These are phyloP conservation scores for Blastocystis sp. DNA, from an alignment of 352 stramenopile species.

Conservation along the genomic window DNA sequence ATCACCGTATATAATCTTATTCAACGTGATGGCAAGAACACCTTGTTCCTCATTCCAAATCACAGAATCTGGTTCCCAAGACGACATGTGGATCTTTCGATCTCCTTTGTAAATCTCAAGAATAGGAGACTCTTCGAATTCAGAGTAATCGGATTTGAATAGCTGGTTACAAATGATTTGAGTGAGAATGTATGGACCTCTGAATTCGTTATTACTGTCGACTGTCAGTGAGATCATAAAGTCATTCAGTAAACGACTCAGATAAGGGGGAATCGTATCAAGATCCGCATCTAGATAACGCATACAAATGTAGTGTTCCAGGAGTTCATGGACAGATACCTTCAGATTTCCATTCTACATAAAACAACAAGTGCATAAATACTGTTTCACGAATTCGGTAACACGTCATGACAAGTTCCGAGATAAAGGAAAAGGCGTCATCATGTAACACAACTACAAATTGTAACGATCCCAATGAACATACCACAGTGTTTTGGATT, in stretches of 20 bases:
- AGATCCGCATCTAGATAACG: conserved; percentile 20
- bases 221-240: conserved; percentile 36
- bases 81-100: background rate
- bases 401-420: conserved; percentile 48
- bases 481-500: conserved; percentile 61
- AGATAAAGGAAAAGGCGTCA: conserved; percentile 29
- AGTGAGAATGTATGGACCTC: conserved; percentile 36
- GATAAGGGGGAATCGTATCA: conserved; percentile 14
- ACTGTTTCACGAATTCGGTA: conserved; percentile 30
- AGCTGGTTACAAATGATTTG: conserved; percentile 55
- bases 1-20: conserved; percentile 26
- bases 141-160: conserved; percentile 8
- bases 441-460: conserved; percentile 44
- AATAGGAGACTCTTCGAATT: conserved; percentile 12
- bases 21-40: background rate
- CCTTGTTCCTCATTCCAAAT: conserved; percentile 57
- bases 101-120: conserved; percentile 52
- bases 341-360: background rate
- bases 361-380: background rate
- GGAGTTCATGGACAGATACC: background rate
- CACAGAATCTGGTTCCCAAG: background rate
- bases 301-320: conserved; percentile 36
- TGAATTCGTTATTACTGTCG: conserved; percentile 16
- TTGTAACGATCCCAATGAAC: background rate
- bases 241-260: conserved; percentile 34